Evolutionary conservation across 2,329 filamentous ascomycete genomes (phyloP), one percentile per base, ranked within the genome.

Genomic region (Diaporthe nobilis): DNA sequence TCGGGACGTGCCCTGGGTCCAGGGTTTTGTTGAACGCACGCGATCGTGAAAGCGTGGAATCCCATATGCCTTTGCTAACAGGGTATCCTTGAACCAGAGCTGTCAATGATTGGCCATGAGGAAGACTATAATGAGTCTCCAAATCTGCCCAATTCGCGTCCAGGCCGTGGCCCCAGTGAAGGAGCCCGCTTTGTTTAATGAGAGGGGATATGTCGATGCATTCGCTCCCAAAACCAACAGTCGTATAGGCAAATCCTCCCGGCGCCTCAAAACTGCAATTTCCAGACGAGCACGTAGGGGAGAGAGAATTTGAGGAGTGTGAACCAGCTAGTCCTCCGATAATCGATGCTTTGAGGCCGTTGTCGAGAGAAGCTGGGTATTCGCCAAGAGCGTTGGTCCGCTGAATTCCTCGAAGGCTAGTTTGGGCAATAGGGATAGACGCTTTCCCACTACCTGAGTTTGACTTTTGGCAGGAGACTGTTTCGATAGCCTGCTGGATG

Each of bases 401-500:
- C 39, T 42, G 39, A 42, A 42, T 12, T 13, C 39, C 39, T 42
- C 39, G 39, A 42, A 42, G 39, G 39, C 39, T 13, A 53, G 65
- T 70, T 44, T 55, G 65, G 10, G 47, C 47, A 34, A 70, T 55
- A 20, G 65, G 47, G 20, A 70, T 70, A 7, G 20, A 53, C n/a
- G 65, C 65, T 55, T 70, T 28, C 15, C 65, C 65, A 42, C 39
- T 42, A 42, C 15, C 8, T 4, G 31, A 42, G 31, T 12, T 55
- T 17, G 65, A 44, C 9, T 70, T 55, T 10, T 37, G 47, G 8
- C 65, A 70, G 13, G 65, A 70, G 20, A 34, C 28, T 15, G 65
- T 70, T n/a, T 70, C 25, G 47, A 70, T 55, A 22, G 47, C 65
- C 28, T 70, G 65, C 47, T 70, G 65, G 28, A 31, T 70, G 31